A percentile compares a stretch with the other conserved stretches of the same genome.
Conservation (phyloP, 2,329 filamentous ascomycete species). For the Penicillium frequentans region DNA sequence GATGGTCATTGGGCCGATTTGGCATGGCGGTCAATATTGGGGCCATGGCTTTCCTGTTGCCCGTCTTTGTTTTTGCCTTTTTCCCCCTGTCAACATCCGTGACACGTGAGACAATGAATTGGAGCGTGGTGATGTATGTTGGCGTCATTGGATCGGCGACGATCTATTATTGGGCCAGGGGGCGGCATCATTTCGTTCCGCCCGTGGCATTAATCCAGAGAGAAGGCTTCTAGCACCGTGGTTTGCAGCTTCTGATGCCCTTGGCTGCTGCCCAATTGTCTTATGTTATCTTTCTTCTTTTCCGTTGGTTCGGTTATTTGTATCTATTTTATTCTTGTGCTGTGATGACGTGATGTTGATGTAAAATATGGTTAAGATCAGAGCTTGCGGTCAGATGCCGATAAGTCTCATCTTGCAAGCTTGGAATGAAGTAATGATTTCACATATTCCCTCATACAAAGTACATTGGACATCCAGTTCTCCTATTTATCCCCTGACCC, state of each 20-base stretch:
- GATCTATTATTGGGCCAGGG: conserved; percentile 44
- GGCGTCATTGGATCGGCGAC: conserved; percentile 45
- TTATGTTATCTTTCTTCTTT: not conserved
- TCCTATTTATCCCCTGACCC: not conserved
- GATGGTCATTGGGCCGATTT: conserved; percentile 48
- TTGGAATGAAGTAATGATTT: not conserved
- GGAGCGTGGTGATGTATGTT: conserved; percentile 49
- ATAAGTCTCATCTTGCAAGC: not conserved
- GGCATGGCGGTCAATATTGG: conserved; percentile 47
- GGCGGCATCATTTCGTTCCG: conserved; percentile 42
- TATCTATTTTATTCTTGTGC: not conserved
- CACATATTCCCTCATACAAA: not conserved
- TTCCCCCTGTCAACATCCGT: conserved; percentile 42
- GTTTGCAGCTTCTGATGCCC: not conserved
- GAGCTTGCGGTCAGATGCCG: not conserved
- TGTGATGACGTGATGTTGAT: conserved; percentile 11
- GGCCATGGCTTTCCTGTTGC: conserved; percentile 39
- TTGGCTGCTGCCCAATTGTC: not conserved
- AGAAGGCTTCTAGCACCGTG: conserved; percentile 4
- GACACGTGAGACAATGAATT: conserved; percentile 46
- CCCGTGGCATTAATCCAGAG: conserved; percentile 39
- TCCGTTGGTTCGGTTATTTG: not conserved
- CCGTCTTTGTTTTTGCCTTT: conserved; percentile 46
- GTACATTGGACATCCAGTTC: too few relatives aligned
- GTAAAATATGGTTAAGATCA: not conserved